A percentile compares a stretch with the other conserved stretches of the same genome.
Evolutionary conservation across 306 rosid genomes (phyloP).

Genomic region (Pyrus bretschneideri): DNA sequence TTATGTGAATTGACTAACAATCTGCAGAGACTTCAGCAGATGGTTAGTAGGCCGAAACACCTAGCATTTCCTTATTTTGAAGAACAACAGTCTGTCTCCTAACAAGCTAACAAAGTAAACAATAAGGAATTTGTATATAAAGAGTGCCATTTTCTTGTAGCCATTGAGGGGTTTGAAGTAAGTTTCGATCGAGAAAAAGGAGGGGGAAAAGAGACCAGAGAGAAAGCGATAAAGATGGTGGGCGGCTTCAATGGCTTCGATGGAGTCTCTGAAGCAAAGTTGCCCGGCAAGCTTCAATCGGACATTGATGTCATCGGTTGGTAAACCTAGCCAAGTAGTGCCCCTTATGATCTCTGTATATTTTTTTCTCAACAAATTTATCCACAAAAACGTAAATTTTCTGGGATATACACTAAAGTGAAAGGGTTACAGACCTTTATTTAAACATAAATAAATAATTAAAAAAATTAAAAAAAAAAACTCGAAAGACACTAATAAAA

Average conservation of each 20-base stretch:
- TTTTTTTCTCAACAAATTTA: background rate
- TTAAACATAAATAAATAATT: no score
- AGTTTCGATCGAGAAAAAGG: background rate
- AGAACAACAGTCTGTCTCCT: background rate
- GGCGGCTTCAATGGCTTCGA: slow-evolving; percentile 8
- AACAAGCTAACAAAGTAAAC: background rate
- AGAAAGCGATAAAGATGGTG: slow-evolving; percentile 6
- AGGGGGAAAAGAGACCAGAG: background rate
- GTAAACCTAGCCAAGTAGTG: background rate
- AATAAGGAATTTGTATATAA: background rate
- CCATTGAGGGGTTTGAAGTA: background rate
- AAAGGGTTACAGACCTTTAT: no score
- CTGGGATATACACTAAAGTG: no score
- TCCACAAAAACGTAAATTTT: background rate
- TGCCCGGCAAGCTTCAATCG: slow-evolving; percentile 3
- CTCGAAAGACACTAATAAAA: background rate
- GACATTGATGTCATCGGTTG: slow-evolving; percentile 15
- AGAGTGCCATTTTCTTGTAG: background rate
- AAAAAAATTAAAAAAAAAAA: no score
- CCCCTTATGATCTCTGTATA: background rate
- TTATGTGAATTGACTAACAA: background rate
- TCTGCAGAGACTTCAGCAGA: background rate
- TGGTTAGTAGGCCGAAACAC: background rate
- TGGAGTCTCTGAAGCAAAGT: slow-evolving; percentile 10
- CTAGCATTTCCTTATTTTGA: background rate